Percentiles rank a stretch among this genome's conserved stretches.
Conservation (phyloP, 2,329 filamentous ascomycete genomes). For the Pseudocercospora vitis region DNA sequence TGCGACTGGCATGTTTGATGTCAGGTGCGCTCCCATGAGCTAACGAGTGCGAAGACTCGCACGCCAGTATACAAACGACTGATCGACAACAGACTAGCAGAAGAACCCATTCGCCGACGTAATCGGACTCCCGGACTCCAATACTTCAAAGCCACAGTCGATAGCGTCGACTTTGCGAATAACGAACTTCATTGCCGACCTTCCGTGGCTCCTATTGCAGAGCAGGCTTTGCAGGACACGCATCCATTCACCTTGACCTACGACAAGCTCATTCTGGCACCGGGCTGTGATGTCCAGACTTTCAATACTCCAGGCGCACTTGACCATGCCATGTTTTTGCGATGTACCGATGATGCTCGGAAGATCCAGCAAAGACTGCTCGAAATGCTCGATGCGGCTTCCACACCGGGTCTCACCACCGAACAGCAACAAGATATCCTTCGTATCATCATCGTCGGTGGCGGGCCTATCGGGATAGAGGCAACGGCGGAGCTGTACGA, state of each 20-base stretch:
- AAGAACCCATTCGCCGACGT: conserved; percentile 46
- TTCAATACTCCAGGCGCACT: conserved; percentile 44
- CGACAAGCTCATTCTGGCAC: conserved; percentile 46
- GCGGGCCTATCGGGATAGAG: conserved; percentile 47
- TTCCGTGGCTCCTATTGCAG: conserved; percentile 35
- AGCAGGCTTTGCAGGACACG: conserved; percentile 27
- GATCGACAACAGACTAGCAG: conserved; percentile 38
- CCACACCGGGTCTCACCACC: conserved; percentile 34
- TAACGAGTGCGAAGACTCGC: too few species aligned
- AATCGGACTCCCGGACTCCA: conserved; percentile 26
- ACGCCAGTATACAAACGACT: conserved; percentile 54
- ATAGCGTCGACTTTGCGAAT: conserved; percentile 41
- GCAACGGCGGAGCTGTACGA: conserved; percentile 48
- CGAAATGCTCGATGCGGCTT: conserved; percentile 42
- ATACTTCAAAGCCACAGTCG: conserved; percentile 44
- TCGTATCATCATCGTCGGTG: conserved; percentile 45
- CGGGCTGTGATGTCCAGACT: conserved; percentile 45
- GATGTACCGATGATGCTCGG: conserved; percentile 40
- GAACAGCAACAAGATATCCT: conserved; percentile 38
- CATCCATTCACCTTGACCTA: conserved; percentile 43
- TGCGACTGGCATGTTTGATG: conserved; percentile 48
- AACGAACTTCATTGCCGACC: conserved; percentile 41
- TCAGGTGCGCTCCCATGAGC: conserved; percentile 44
- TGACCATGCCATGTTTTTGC: conserved; percentile 43
- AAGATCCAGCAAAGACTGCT: conserved; percentile 39